phyloP scores from a whole-genome alignment of 2,329 filamentous ascomycete genomes.

The Botrytis squamosa region DNA sequence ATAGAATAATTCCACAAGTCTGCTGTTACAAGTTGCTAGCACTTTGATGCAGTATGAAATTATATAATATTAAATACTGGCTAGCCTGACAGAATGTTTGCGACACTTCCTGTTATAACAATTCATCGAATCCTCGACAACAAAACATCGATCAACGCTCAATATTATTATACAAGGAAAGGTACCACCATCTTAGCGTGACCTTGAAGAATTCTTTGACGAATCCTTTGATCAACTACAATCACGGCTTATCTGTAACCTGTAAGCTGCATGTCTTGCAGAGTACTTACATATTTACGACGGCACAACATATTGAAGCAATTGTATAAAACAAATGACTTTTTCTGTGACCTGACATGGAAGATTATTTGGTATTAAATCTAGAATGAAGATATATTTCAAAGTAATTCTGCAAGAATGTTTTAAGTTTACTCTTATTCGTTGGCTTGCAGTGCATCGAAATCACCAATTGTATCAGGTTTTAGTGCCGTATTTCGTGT shows the following conservation, averaged over 20 bases:
- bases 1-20: background rate
- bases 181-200: background rate
- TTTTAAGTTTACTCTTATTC: background rate
- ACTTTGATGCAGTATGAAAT: background rate
- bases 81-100: background rate
- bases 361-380: background rate
- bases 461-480: background rate
- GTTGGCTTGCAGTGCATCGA: background rate
- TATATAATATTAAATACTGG: background rate
- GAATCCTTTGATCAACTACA: background rate
- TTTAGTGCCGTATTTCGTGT: background rate
- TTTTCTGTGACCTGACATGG: background rate
- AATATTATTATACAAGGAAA: background rate
- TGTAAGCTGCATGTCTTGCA: background rate
- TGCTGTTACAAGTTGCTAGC: background rate
- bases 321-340: background rate
- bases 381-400: background rate
- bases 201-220: background rate
- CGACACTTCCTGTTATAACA: background rate
- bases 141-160: background rate
- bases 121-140: background rate
- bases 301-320: background rate
- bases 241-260: background rate
- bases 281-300: background rate
- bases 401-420: background rate